Conservation (phyloP, 176 grass and related monocot species). For the Eragrostis nindensis region DNA sequence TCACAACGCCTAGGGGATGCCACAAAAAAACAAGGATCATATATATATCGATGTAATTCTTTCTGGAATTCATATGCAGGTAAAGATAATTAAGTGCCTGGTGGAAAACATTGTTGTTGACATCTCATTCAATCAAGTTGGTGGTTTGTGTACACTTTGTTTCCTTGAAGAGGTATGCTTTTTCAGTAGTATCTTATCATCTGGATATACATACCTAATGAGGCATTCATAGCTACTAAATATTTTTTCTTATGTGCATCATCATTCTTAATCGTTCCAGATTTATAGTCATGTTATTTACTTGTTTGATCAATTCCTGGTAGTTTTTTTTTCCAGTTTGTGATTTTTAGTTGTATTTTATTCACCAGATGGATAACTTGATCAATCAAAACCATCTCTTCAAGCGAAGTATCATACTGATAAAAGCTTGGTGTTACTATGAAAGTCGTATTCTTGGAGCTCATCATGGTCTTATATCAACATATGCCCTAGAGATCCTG, state of each 20-base stretch:
- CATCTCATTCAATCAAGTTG: slow-evolving; percentile 80
- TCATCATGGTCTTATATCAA: slow-evolving; percentile 81
- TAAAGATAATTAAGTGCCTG: slow-evolving; percentile 78
- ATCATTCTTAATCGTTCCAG: background rate
- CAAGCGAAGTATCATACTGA: slow-evolving; percentile 70
- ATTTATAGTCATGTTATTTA: background rate
- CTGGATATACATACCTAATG: background rate
- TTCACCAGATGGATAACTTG: slow-evolving; percentile 50
- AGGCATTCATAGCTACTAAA: background rate
- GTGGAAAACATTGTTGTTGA: slow-evolving; percentile 83
- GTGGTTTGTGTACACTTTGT: slow-evolving; percentile 75
- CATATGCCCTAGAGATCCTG: slow-evolving; percentile 70
- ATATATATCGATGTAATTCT: background rate
- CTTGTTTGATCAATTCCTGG: background rate
- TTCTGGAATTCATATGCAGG: slow-evolving; percentile 45
- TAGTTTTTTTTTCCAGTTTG: slow-evolving; percentile 4
- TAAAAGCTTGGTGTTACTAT: slow-evolving; percentile 79
- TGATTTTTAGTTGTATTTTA: slow-evolving; percentile 5
- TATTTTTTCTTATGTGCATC: background rate
- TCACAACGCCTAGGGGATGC: too few species aligned
- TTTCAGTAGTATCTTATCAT: background rate
- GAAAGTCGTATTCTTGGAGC: slow-evolving; percentile 74
- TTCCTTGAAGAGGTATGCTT: slow-evolving; percentile 63
- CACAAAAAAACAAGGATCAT: too few species aligned
- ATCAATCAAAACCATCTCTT: slow-evolving; percentile 61